A percentile compares a stretch with the other conserved stretches of the same genome.
These are phyloP conservation scores for Neurospora pannonica DNA, from an alignment of 495 filamentous ascomycete genomes.

Conservation along the genomic window DNA sequence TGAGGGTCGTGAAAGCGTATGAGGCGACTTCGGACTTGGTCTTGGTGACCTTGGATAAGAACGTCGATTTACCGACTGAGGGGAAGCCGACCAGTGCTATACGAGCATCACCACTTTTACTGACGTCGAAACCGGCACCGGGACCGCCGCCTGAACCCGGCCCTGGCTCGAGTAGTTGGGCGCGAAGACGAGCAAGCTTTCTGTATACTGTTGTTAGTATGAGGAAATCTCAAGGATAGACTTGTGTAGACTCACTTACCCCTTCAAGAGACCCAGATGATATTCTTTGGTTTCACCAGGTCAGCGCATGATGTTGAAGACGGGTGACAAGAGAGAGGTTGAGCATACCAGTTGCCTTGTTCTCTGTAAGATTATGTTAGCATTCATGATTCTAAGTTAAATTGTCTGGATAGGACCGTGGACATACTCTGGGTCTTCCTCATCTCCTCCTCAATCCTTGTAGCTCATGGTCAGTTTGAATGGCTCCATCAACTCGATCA, in stretches of 20 bases:
- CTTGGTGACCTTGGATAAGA: slow-evolving; percentile 97
- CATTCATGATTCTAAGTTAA: slow-evolving; percentile 11
- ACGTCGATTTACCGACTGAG: slow-evolving; percentile 97
- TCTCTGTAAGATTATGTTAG: slow-evolving; percentile 54
- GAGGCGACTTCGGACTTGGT: slow-evolving; percentile 94
- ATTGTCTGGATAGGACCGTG: not conserved
- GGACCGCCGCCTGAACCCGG: slow-evolving; percentile 69
- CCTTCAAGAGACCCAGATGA: slow-evolving; percentile 95
- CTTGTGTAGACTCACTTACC: slow-evolving; percentile 41
- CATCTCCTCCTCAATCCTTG: slow-evolving; percentile 99
- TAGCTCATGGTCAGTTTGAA: slow-evolving; percentile 12
- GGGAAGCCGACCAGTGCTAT: slow-evolving; percentile 97
- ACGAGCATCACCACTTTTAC: slow-evolving; percentile 92
- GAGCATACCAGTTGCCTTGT: slow-evolving; percentile 88
- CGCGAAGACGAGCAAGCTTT: slow-evolving; percentile 91
- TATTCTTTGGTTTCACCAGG: slow-evolving; percentile 54
- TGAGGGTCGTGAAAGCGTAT: slow-evolving; percentile 96
- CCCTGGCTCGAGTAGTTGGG: slow-evolving; percentile 87
- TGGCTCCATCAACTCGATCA: not conserved
- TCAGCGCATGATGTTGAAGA: slow-evolving; percentile 6
- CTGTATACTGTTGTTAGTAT: slow-evolving; percentile 33
- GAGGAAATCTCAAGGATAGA: not conserved
- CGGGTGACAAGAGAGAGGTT: not conserved
- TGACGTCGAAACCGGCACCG: slow-evolving; percentile 84
- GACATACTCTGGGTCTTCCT: slow-evolving; percentile 83